Percentiles rank a stretch among this genome's conserved stretches.
phyloP scores from a whole-genome alignment of 768 basidiomycete species.

The Baorangia bicolor region DNA sequence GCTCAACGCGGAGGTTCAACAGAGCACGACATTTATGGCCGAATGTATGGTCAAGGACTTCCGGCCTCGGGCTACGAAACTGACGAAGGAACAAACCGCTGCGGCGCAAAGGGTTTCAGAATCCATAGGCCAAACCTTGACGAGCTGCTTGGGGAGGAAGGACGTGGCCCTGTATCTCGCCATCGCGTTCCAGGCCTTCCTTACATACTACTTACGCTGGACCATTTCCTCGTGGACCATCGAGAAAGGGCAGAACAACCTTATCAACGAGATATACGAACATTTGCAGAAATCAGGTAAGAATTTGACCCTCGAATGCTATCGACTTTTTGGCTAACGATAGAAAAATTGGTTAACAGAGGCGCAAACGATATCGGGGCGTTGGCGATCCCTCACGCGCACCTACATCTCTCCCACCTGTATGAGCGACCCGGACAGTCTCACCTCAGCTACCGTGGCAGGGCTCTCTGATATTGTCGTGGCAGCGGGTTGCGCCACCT shows the following conservation, averaged over 20 bases:
- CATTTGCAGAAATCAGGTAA: conserved; percentile 7
- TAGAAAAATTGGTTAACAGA: neutral
- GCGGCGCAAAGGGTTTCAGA: neutral
- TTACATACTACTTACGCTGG: neutral
- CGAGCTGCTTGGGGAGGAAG: neutral
- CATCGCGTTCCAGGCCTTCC: conserved; percentile 10
- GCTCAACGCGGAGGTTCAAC: conserved; percentile 16
- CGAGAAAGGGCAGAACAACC: neutral
- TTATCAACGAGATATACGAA: conserved; percentile 9
- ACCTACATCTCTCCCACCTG: neutral
- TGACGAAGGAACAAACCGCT: neutral
- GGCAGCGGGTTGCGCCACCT: conserved; percentile 4
- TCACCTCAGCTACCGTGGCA: neutral
- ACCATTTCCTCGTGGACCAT: conserved; percentile 15
- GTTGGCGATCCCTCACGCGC: conserved; percentile 15
- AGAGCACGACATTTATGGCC: conserved; percentile 8
- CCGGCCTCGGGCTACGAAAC: neutral
- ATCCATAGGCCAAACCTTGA: conserved; percentile 2
- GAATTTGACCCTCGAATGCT: neutral
- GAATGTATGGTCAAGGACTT: neutral
- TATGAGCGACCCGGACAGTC: neutral
- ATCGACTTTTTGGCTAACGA: neutral
- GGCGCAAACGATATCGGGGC: conserved; percentile 6
- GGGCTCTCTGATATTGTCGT: conserved; percentile 9
- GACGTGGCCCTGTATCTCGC: conserved; percentile 2